phyloP scores from a whole-genome alignment of 1,284 basidiomycete genomes.

The Phaffia rhodozyma region DNA sequence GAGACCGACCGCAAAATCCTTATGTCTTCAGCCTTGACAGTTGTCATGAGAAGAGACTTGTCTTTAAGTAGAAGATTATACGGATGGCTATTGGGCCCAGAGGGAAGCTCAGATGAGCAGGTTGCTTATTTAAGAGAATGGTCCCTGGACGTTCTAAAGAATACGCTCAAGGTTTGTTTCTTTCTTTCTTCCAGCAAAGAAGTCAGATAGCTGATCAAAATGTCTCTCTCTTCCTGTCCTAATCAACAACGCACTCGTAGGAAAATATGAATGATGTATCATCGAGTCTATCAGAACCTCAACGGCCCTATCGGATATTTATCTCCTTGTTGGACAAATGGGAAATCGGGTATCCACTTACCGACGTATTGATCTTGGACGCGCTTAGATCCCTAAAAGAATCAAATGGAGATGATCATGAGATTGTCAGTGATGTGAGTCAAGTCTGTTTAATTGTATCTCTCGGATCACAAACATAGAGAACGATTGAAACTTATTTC shows the following conservation, averaged over 20 bases:
- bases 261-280: constrained; percentile 50
- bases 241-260: constrained; percentile 30
- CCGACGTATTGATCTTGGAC: constrained; percentile 65
- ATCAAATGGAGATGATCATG: constrained; percentile 39
- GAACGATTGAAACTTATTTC: background rate
- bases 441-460: constrained; percentile 15
- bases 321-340: constrained; percentile 91
- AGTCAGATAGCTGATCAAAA: constrained; percentile 11
- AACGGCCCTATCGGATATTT: constrained; percentile 83
- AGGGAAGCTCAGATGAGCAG: constrained; percentile 62
- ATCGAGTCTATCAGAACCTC: constrained; percentile 48
- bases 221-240: background rate
- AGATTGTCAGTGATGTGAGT: constrained; percentile 52
- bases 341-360: constrained; percentile 79
- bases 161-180: constrained; percentile 51
- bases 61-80: constrained; percentile 87
- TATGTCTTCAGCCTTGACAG: constrained; percentile 62
- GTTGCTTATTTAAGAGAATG: constrained; percentile 55
- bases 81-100: constrained; percentile 77
- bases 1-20: constrained; percentile 55
- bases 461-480: background rate
- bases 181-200: constrained; percentile 2
- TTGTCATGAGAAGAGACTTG: constrained; percentile 82
- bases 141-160: constrained; percentile 53
- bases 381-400: constrained; percentile 56